Base-by-base conservation (phyloP, 169 alveolate genomes). In the Cryptosporidium xiaoi region DNA sequence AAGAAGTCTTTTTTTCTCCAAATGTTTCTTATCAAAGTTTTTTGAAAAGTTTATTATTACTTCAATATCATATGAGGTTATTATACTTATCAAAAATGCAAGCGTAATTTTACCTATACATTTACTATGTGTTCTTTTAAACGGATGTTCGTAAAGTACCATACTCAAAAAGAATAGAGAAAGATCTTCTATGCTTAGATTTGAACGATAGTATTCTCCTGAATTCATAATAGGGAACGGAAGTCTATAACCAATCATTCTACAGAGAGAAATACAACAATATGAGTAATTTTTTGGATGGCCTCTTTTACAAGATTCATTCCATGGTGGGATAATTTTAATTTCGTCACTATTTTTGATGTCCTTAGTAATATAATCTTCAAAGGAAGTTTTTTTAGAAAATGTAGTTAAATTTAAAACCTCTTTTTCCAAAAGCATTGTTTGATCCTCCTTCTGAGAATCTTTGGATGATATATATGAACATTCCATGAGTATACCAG, bases 291-390 rank as follows among this genome's bases (percentile, higher is more conserved):
- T 56, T 18, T 77, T 56, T n/a, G 71, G 87, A 29, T 77, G 87
- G 3, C 87, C 87, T 48, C 87, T 58, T 53, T 66, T 77, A 60
- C 87, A 77, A 24, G 87, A 77, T 62, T 77, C 87, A 77, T 77
- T 77, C 87, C 87, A 77, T 6, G 87, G 87, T 2, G 87, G 87
- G 18, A 62, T 69, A 53, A 16, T 53, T 53, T 53, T 53, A 5
- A 13, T 13, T 16, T n/a, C 64, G 20, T 53, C 64, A 0, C 20
- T 20, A 69, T 51, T 53, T 69, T 69, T 69, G n/a, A 69, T 69
- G 20, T 53, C 67, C 18, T 33, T 53, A 2, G 66, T 51, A 27
- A 69, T 24, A 12, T 51, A n/a, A 24, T 58, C 50, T 29, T 27
- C 40, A 16, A 69, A 16, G 27, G 55, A 20, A 6, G 56, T 62